phyloP scores from a whole-genome alignment of 23 red algal genomes.

The Cyanidioschyzon merolae region DNA sequence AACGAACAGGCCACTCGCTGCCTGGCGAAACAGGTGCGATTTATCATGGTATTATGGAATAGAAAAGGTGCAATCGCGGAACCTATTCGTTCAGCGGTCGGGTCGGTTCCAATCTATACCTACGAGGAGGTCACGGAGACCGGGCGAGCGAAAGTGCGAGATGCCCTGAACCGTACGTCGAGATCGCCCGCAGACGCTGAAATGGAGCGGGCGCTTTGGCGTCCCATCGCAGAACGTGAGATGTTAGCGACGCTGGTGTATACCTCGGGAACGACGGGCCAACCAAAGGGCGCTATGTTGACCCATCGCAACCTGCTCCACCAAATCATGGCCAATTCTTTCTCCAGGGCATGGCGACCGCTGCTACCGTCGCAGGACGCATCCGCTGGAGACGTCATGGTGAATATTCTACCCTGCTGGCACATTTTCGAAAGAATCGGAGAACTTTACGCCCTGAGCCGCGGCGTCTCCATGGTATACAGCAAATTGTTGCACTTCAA shows the following conservation, averaged over 20 bases:
- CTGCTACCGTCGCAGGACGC: conserved; percentile 29
- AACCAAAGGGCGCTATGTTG: conserved; percentile 73
- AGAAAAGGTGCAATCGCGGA: conserved; percentile 3
- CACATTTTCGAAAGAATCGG: conserved; percentile 86
- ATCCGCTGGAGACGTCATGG: conserved; percentile 53
- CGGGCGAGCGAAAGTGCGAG: conserved; percentile 10
- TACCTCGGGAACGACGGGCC: conserved; percentile 84
- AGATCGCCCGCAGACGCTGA: not conserved
- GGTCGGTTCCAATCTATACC: conserved; percentile 34
- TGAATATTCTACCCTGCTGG: conserved; percentile 92
- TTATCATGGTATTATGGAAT: conserved; percentile 57
- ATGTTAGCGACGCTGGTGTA: conserved; percentile 79
- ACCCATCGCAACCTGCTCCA: conserved; percentile 69
- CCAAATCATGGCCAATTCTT: conserved; percentile 25
- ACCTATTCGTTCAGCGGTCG: conserved; percentile 4
- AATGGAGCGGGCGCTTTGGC: not conserved
- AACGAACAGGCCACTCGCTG: conserved; percentile 1
- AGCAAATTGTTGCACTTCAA: conserved; percentile 66
- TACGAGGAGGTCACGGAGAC: conserved; percentile 43
- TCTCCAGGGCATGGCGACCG: not conserved
- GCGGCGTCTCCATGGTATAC: conserved; percentile 61
- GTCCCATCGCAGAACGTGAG: not conserved
- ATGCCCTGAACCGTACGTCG: not conserved
- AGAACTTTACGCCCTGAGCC: conserved; percentile 49
- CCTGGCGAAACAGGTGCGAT: conserved; percentile 19